Conservation (phyloP, 2,329 filamentous ascomycete species). For the Curvularia verruculosa region DNA sequence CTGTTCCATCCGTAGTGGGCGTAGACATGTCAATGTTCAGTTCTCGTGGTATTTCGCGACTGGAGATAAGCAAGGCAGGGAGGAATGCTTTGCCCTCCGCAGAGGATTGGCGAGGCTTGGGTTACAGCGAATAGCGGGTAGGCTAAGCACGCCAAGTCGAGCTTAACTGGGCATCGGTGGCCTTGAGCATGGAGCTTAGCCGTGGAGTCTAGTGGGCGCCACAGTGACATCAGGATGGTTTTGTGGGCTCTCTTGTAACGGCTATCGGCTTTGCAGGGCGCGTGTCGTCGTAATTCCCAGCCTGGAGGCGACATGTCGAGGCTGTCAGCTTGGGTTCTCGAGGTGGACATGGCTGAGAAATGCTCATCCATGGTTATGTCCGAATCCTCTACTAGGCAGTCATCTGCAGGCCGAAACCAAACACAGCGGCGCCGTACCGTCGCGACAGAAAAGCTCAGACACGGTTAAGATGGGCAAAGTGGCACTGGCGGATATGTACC, state of each 20-base stretch:
- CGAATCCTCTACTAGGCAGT: not conserved
- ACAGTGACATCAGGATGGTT: constrained; percentile 14
- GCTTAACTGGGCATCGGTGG: constrained; percentile 6
- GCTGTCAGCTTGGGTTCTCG: not conserved
- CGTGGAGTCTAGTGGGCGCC: constrained; percentile 11
- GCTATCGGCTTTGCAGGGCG: constrained; percentile 1
- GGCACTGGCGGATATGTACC: constrained; percentile 15
- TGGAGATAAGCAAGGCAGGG: constrained; percentile 5
- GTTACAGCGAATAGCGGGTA: constrained; percentile 2
- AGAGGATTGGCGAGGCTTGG: constrained; percentile 13
- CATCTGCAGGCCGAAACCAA: not conserved
- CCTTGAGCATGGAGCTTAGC: constrained; percentile 14
- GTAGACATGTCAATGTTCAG: not conserved
- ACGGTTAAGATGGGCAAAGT: constrained; percentile 4
- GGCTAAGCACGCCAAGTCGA: constrained; percentile 17
- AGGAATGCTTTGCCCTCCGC: not conserved
- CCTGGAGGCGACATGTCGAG: not conserved
- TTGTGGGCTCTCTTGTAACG: not conserved
- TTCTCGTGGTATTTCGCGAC: no score
- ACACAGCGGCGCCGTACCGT: constrained; percentile 10
- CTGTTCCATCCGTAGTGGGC: not conserved
- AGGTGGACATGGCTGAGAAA: not conserved
- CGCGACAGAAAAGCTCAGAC: constrained; percentile 5
- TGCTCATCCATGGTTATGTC: not conserved
- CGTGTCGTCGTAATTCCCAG: not conserved